These are phyloP conservation scores for Fusarium sp. DNA, from an alignment of 2,329 filamentous ascomycete species.

Conservation along the genomic window DNA sequence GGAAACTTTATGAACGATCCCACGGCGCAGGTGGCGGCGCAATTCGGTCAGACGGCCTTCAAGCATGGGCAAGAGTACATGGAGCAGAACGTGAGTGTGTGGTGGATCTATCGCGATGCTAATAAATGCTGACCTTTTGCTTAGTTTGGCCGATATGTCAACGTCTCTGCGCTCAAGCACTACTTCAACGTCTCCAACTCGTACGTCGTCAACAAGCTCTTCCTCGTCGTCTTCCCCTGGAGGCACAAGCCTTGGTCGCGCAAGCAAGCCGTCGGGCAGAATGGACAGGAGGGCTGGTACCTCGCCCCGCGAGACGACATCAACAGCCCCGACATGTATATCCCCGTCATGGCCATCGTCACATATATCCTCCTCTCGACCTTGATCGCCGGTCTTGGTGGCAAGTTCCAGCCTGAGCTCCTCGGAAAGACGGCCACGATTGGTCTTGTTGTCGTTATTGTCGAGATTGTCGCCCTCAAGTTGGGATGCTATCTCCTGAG, in stretches of 20 bases:
- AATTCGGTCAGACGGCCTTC: slow-evolving; percentile 92
- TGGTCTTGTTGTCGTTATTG: slow-evolving; percentile 81
- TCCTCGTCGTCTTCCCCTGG: slow-evolving; percentile 96
- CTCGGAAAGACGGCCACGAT: slow-evolving; percentile 89
- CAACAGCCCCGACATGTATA: slow-evolving; percentile 99
- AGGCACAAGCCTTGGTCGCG: slow-evolving; percentile 97
- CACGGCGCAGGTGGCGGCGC: slow-evolving; percentile 92
- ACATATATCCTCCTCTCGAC: slow-evolving; percentile 97
- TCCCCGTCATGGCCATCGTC: slow-evolving; percentile 96
- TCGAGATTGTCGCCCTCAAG: slow-evolving; percentile 92
- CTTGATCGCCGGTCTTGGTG: slow-evolving; percentile 86
- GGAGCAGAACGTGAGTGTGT: slow-evolving; percentile 84
- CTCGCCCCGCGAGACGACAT: slow-evolving; percentile 93
- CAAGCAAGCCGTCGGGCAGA: slow-evolving; percentile 79
- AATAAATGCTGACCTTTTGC: slow-evolving; percentile 19
- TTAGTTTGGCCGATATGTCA: slow-evolving; percentile 79
- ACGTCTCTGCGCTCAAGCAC: slow-evolving; percentile 92
- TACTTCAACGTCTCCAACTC: slow-evolving; percentile 99
- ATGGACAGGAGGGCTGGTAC: slow-evolving; percentile 80
- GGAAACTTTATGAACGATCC: slow-evolving; percentile 96
- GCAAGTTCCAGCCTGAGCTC: slow-evolving; percentile 93
- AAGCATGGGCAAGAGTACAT: slow-evolving; percentile 93
- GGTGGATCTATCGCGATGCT: neutral
- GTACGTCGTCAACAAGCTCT: slow-evolving; percentile 93
- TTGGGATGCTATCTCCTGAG: slow-evolving; percentile 92